phyloP scores from a whole-genome alignment of 2,329 filamentous ascomycete genomes.

The Penicillium sp. region DNA sequence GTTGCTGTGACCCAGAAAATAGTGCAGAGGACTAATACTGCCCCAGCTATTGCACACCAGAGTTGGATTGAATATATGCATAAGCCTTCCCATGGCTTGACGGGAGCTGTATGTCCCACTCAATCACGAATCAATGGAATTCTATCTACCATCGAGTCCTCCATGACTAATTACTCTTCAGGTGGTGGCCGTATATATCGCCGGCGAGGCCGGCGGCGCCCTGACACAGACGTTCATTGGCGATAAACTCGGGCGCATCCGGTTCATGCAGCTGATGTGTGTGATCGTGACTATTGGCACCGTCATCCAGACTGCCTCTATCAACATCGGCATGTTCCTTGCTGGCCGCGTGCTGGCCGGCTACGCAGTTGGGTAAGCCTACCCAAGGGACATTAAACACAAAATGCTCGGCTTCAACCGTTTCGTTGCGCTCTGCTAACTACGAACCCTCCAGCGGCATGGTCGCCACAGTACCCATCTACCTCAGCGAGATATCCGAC shows the following conservation, averaged over 20 bases:
- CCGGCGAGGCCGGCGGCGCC: constrained; percentile 63
- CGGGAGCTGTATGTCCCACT: constrained; percentile 54
- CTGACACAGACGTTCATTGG: constrained; percentile 60
- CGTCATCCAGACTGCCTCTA: constrained; percentile 59
- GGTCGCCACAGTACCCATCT: constrained; percentile 61
- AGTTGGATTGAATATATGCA: constrained; percentile 67
- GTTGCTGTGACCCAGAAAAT: too few species aligned
- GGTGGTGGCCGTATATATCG: constrained; percentile 65
- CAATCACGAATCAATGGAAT: too few species aligned
- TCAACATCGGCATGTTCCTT: constrained; percentile 63
- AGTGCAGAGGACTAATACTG: not conserved
- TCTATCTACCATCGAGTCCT: not conserved
- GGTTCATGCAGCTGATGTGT: constrained; percentile 62
- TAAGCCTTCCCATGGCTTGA: constrained; percentile 60
- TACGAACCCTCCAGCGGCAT: constrained; percentile 47
- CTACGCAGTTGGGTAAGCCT: constrained; percentile 52
- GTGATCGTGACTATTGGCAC: constrained; percentile 62
- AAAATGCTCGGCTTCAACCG: not conserved
- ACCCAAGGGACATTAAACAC: not conserved
- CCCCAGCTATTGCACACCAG: constrained; percentile 61
- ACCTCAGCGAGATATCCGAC: constrained; percentile 61
- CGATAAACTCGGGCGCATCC: constrained; percentile 60
- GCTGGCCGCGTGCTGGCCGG: constrained; percentile 58
- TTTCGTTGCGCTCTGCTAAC: not conserved
- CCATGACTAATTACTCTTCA: constrained; percentile 23